Base-by-base conservation (phyloP, 1,284 basidiomycete species). In the Heterobasidion parviporum region DNA sequence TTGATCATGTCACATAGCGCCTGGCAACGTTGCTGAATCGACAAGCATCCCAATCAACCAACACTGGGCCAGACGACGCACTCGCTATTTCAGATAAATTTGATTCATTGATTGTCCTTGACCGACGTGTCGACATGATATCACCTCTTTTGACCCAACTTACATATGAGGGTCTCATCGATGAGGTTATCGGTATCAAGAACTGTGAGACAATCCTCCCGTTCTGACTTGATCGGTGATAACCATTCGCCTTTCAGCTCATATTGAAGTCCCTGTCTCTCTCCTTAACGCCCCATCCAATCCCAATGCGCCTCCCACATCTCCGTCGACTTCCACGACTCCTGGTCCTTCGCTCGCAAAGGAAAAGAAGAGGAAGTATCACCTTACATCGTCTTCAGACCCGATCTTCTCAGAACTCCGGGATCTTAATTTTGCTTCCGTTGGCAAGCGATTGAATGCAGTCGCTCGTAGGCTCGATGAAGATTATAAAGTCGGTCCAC, bases 81-180 rank as follows among this genome's bases (percentile, higher is more conserved):
- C 66, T 75, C 12, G 67, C 73, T 38, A 65, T 75, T 8, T 78
- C 82, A 0, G 77, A 81, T 34, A 82, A 77, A 60, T 81, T 99
- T 55, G 97, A 99, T 68, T 87, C 85, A 18, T 73, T 99, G 56
- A 85, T 99, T 61, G 80, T 99, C 46, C 65, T 99, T 56, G 97
- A 99, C 68, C 83, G 97, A 53, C 82, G 86, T 47, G 85, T 92
- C n/a, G 97, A 99, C 68, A 90, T 98, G 85, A 86, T 97, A 54
- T 98, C 96, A 0, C 94, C 96, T 1, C 78, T 99, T 54, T 84
- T 96, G 50, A 99, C 96, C 1, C 96, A 99, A 66, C 75, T 99
- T 55, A 99, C 97, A 0, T 99, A 98, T 65, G 89, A 98, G 68
- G 97, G 97, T 15, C 84, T 99, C 47, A 79, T 98, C n/a, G 96